A percentile compares a stretch with the other conserved stretches of the same genome.
These are phyloP conservation scores for Alternaria infectoria DNA, from an alignment of 2,329 filamentous ascomycete genomes.

Conservation along the genomic window DNA sequence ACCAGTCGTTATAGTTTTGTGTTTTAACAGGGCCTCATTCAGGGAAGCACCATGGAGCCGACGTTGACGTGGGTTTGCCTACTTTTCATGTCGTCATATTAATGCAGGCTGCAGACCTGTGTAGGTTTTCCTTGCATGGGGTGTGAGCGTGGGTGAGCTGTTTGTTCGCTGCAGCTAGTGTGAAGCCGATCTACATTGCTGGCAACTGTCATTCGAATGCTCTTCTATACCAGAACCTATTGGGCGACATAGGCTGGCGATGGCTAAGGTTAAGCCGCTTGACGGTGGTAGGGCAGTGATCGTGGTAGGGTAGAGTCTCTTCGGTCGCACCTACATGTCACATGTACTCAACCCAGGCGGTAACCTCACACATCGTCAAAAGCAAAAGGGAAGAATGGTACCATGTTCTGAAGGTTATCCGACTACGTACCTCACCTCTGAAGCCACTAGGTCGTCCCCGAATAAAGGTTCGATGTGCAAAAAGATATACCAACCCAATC, in stretches of 20 bases:
- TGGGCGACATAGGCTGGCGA: background rate
- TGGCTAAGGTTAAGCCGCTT: fast-evolving
- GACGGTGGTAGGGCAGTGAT: background rate
- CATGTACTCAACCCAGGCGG: background rate
- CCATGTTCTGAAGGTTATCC: background rate
- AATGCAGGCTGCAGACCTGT: background rate
- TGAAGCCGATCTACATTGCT: background rate
- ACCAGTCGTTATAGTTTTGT: background rate
- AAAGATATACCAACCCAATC: background rate
- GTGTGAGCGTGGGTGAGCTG: background rate
- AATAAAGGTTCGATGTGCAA: fast-evolving
- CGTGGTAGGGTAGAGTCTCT: background rate
- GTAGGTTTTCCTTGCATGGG: background rate
- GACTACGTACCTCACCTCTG: background rate
- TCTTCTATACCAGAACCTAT: background rate
- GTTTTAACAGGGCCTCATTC: background rate
- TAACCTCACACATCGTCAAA: background rate
- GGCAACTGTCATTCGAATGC: background rate
- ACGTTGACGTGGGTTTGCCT: background rate
- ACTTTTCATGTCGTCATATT: fast-evolving
- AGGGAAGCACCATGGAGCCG: fast-evolving
- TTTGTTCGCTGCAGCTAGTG: background rate
- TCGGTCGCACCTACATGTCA: background rate
- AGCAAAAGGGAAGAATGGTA: background rate
- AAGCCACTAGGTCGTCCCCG: no score